Evolutionary conservation across 1,284 basidiomycete genomes (phyloP), one percentile per base, ranked within the genome.

Genomic region (Pseudomicrostroma phylloplanum): DNA sequence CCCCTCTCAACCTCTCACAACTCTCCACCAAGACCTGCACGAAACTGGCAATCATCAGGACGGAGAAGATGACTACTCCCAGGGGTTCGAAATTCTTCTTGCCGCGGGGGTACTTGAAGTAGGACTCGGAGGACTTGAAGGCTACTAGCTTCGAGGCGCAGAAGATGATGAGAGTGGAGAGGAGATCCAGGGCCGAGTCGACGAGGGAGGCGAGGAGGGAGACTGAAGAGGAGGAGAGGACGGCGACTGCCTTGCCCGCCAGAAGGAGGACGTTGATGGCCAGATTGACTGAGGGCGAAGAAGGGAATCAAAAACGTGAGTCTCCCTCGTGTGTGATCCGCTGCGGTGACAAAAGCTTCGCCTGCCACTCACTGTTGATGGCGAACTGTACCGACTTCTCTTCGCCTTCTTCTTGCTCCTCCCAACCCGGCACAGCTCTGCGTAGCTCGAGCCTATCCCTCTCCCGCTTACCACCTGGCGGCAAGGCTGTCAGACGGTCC

Each of bases 141-240:
- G 71, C 69, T 25, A 72, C 70, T 40, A 72, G 71, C 48, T 69
- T 68, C 21, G 76, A 73, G 11, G 72, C 73, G 56, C 60, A 67
- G 64, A 77, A 79, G 72, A 68, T 81, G 70, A 67, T 80, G 56
- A 84, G 71, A 0, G 83, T 84, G 17, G 81, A 83, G 1, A 85
- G 67, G 19, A 85, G 78, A 59, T 85, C 84, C 64, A 85, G 80
- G 0, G 81, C 83, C 19, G 82, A 82, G 73, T 84, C 84, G 59
- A 85, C 82, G 13, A 84, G 76, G 0, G 81, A 82, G 7, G 84
- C 84, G 26, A 84, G 80, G 56, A 85, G 80, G 23, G 84, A 85
- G 61, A 85, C 82, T 7, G 84, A 85, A 49, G 82, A 80, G 26
- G 83, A 84, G 43, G 83, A 81, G 23, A 83, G 74, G 15, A 84